phyloP scores from a whole-genome alignment of 179 eudicot species.

The Spergularia azorica region DNA sequence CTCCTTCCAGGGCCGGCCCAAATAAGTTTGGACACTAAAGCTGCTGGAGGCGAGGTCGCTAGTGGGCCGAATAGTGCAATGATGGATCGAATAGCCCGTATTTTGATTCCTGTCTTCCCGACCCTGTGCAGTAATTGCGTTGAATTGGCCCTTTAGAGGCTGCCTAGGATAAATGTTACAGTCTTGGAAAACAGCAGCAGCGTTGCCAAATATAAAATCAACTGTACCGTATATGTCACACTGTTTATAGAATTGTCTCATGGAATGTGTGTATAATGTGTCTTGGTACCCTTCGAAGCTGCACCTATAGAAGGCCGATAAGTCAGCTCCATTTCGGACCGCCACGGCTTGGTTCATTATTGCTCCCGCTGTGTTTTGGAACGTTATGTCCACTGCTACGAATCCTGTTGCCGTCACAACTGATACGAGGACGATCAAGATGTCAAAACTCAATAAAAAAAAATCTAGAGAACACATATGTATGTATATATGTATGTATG shows the following conservation, averaged over 20 bases:
- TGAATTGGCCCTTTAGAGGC: constrained; percentile 42
- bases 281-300: constrained; percentile 65
- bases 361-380: constrained; percentile 58
- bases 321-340: constrained; percentile 48
- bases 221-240: constrained; percentile 58
- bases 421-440: constrained; percentile 6
- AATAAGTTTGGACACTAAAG: constrained; percentile 30
- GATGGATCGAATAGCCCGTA: constrained; percentile 44
- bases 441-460: background rate
- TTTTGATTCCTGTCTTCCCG: constrained; percentile 48
- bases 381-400: constrained; percentile 46
- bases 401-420: constrained; percentile 48
- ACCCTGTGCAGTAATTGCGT: constrained; percentile 56
- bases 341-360: constrained; percentile 59
- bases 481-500: no score
- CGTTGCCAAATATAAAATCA: constrained; percentile 58
- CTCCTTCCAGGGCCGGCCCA: constrained; percentile 52
- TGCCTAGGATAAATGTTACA: constrained; percentile 47
- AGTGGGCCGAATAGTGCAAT: constrained; percentile 34
- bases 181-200: constrained; percentile 44
- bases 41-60: constrained; percentile 27
- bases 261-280: constrained; percentile 52
- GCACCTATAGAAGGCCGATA: constrained; percentile 48
- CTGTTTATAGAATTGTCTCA: constrained; percentile 48
- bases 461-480: no score